phyloP scores from a whole-genome alignment of 2,329 filamentous ascomycete genomes.

The Aureobasidium musti region DNA sequence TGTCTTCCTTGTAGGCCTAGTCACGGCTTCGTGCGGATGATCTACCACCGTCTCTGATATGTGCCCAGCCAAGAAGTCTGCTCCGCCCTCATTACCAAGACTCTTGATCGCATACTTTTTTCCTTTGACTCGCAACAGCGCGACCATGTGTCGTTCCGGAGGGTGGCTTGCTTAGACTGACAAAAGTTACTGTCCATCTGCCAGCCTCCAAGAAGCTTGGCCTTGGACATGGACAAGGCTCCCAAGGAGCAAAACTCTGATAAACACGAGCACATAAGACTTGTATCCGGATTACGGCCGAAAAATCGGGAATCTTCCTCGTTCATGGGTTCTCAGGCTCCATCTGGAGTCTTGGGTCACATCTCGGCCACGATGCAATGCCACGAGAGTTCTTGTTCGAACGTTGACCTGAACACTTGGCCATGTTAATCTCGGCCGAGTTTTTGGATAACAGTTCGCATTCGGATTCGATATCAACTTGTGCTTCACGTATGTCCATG shows the following conservation, averaged over 20 bases:
- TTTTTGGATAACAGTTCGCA: background rate
- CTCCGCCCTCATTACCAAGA: slow-evolving; percentile 17
- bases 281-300: slow-evolving; percentile 26
- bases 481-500: background rate
- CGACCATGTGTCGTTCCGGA: background rate
- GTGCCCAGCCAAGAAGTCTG: slow-evolving; percentile 3
- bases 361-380: background rate
- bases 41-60: slow-evolving; percentile 4
- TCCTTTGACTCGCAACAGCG: slow-evolving; percentile 1
- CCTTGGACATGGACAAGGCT: background rate
- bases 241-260: slow-evolving; percentile 14
- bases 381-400: background rate
- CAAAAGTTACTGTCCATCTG: slow-evolving; percentile 5
- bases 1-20: too few species aligned
- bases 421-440: background rate
- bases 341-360: background rate
- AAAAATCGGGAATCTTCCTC: background rate
- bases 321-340: background rate
- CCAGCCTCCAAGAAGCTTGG: slow-evolving; percentile 24
- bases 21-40: slow-evolving; percentile 7
- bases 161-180: background rate
- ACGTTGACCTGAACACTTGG: slow-evolving; percentile 14
- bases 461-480: background rate
- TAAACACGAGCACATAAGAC: slow-evolving; percentile 15
- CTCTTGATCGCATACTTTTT: background rate